These are phyloP conservation scores for Escallonia rubra DNA, from an alignment of 129 eudicot species.

Conservation along the genomic window DNA sequence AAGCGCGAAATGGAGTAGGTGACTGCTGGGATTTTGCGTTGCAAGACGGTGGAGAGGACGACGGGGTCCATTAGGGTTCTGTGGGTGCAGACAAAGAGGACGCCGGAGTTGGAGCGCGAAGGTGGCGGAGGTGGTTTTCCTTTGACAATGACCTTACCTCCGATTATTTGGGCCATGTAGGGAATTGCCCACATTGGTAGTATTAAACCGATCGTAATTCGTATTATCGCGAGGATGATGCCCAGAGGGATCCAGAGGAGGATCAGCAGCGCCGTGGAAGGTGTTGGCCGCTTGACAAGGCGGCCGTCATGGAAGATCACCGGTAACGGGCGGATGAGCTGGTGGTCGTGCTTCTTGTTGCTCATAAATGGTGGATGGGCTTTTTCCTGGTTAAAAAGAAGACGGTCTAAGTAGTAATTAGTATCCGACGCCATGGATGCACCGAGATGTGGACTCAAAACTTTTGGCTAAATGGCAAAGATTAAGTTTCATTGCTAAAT, in stretches of 20 bases:
- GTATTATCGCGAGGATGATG: slow-evolving; percentile 49
- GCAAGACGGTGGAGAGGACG: slow-evolving; percentile 73
- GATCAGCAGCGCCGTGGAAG: slow-evolving; percentile 68
- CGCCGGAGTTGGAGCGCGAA: slow-evolving; percentile 53
- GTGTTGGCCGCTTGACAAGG: slow-evolving; percentile 77
- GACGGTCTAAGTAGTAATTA: too few species aligned
- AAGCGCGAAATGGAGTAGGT: slow-evolving; percentile 87
- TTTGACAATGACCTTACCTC: slow-evolving; percentile 56
- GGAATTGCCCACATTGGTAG: slow-evolving; percentile 74
- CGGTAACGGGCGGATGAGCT: slow-evolving; percentile 57
- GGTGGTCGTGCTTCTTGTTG: slow-evolving; percentile 25
- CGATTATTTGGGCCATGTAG: slow-evolving; percentile 40
- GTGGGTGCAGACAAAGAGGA: slow-evolving; percentile 91
- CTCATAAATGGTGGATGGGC: slow-evolving; percentile 48
- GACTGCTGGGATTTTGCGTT: slow-evolving; percentile 84
- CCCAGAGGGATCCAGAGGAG: slow-evolving; percentile 86
- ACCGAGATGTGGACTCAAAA: too few species aligned
- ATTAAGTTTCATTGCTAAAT: too few species aligned
- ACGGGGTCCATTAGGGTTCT: slow-evolving; percentile 94
- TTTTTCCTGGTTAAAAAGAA: slow-evolving; percentile 41
- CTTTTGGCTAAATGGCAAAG: too few species aligned
- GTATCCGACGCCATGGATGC: too few species aligned
- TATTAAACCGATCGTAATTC: slow-evolving; percentile 47
- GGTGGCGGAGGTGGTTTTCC: slow-evolving; percentile 85
- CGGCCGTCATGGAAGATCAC: slow-evolving; percentile 98